Evolutionary conservation across 2,329 filamentous ascomycete species (phyloP).

Genomic region (Emericellopsis atlantica): DNA sequence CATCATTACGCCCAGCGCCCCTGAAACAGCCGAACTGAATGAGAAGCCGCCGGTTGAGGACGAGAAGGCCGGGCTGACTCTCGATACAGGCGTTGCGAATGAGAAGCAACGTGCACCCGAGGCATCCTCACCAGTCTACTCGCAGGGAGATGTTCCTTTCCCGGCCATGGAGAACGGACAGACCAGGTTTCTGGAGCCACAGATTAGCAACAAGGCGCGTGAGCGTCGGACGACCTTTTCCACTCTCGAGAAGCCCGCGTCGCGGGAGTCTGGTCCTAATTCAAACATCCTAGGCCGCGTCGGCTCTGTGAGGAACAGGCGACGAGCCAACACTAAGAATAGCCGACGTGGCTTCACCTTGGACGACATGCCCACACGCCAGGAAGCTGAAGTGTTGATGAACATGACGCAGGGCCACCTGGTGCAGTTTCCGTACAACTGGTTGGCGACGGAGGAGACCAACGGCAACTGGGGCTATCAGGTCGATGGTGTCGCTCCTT

Average conservation of each 20-base stretch:
- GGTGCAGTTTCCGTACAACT: conserved; percentile 91
- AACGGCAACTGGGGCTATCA: conserved; percentile 96
- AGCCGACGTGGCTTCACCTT: conserved; percentile 51
- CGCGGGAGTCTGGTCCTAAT: conserved; percentile 17
- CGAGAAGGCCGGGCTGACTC: background rate
- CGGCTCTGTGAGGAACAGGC: conserved; percentile 46
- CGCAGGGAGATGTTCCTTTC: conserved; percentile 30
- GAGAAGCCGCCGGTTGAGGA: conserved; percentile 23
- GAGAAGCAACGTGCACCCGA: conserved; percentile 13
- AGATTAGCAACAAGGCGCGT: conserved; percentile 18
- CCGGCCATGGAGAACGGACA: conserved; percentile 29
- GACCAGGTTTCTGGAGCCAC: conserved; percentile 18
- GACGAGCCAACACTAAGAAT: conserved; percentile 58
- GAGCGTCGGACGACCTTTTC: conserved; percentile 46
- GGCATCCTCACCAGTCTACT: conserved; percentile 25
- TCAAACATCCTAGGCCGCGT: conserved; percentile 16
- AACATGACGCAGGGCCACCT: conserved; percentile 76
- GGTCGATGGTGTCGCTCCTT: conserved; percentile 86
- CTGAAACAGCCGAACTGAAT: conserved; percentile 10
- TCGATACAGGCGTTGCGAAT: background rate
- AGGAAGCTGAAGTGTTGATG: conserved; percentile 72
- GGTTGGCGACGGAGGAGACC: conserved; percentile 81
- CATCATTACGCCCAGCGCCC: conserved; percentile 17
- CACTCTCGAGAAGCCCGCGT: conserved; percentile 33
- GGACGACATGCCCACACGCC: conserved; percentile 64